Evolutionary conservation across 73 alveolate genomes (phyloP).

Genomic region (Paraurostyla sp.): DNA sequence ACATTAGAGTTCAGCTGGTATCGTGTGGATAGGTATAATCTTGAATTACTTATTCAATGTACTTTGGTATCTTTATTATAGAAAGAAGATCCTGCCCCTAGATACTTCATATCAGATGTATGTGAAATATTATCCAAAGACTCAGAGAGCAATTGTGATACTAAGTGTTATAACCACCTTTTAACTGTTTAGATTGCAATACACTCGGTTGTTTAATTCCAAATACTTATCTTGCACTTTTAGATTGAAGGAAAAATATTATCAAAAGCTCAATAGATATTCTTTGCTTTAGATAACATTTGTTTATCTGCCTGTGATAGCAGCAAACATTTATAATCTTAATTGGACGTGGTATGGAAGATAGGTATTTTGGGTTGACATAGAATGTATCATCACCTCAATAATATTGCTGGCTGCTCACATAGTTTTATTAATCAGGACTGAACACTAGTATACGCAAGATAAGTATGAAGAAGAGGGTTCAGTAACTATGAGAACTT

Average conservation of each 20-base stretch:
- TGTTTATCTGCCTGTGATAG: conserved; percentile 43
- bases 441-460: neutral
- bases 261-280: conserved; percentile 54
- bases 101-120: neutral
- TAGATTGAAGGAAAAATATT: conserved; percentile 32
- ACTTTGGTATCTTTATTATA: conserved; percentile 44
- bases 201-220: neutral
- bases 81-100: conserved; percentile 11
- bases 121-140: neutral
- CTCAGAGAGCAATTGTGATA: conserved; percentile 1
- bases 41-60: neutral
- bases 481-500: neutral
- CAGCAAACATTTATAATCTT: conserved; percentile 34
- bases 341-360: conserved; percentile 58
- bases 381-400: conserved; percentile 40
- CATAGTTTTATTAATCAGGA: conserved; percentile 8
- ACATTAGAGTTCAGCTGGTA: conserved; percentile 35
- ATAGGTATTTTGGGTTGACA: conserved; percentile 59
- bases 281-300: conserved; percentile 35
- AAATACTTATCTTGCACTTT: conserved; percentile 28
- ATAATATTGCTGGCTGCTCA: conserved; percentile 7
- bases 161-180: neutral
- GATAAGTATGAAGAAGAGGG: conserved; percentile 27
- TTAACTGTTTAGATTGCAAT: conserved; percentile 10
- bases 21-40: neutral